A percentile compares a stretch with the other conserved stretches of the same genome.
phyloP scores from a whole-genome alignment of 2,329 filamentous ascomycete genomes.

The Nannizzia gypsea region DNA sequence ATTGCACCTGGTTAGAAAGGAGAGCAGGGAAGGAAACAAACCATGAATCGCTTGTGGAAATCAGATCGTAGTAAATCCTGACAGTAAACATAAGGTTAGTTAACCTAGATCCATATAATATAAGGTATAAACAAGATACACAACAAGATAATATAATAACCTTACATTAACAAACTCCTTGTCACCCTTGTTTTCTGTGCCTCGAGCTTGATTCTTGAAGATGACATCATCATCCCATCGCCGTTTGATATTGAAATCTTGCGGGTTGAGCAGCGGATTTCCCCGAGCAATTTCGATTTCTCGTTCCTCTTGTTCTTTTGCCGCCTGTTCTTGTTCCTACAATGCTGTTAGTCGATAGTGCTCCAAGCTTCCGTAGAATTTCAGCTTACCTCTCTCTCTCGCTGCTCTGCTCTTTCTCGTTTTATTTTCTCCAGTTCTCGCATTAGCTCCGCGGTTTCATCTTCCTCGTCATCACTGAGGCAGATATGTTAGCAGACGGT shows the following conservation, averaged over 20 bases:
- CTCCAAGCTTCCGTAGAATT: background rate
- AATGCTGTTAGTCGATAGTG: background rate
- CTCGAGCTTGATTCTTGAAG: conserved; percentile 96
- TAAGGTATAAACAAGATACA: background rate
- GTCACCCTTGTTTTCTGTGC: conserved; percentile 81
- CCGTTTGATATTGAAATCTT: conserved; percentile 76
- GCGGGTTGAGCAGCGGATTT: conserved; percentile 78
- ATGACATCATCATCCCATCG: conserved; percentile 98
- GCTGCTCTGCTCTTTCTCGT: conserved; percentile 67
- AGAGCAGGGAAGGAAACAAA: conserved; percentile 7
- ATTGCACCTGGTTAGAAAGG: background rate
- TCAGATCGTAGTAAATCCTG: conserved; percentile 83
- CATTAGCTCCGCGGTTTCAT: conserved; percentile 79
- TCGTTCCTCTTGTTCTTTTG: conserved; percentile 66
- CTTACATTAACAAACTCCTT: conserved; percentile 91
- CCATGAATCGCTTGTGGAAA: conserved; percentile 96
- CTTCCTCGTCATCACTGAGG: conserved; percentile 57
- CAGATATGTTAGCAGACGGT: background rate
- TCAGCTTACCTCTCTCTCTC: conserved; percentile 53
- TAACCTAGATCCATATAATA: background rate
- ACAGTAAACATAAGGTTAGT: conserved; percentile 11
- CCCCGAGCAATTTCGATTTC: conserved; percentile 83
- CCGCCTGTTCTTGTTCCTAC: conserved; percentile 66
- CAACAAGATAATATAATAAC: background rate
- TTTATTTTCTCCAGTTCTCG: conserved; percentile 91